Base-by-base conservation (phyloP, 192 early-diverging fungal genomes). In the Linnemannia zychae region DNA sequence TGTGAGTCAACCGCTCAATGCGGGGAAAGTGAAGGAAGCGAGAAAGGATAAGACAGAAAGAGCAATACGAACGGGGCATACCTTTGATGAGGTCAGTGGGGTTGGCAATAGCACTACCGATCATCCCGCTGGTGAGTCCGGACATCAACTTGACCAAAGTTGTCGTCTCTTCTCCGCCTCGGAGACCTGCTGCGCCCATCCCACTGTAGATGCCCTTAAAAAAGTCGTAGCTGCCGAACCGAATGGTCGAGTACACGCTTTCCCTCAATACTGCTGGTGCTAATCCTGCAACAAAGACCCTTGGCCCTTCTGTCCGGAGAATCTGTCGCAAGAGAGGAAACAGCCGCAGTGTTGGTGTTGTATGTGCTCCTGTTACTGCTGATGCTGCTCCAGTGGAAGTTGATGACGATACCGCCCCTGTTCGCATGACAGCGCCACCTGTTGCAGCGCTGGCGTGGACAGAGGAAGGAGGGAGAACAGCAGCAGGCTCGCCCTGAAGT, bases 61-160 rank as follows among this genome's bases (percentile, higher is more conserved):
- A 7, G n/a, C 0, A 17, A 67, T 22, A 38, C 7, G 20, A 49
- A 76, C 44, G 33, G 31, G 24, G 24, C 72, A 37, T 72, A 79
- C 86, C 86, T 80, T 88, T 88, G 67, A 88, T 83, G 31, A 88
- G 74, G 37, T 88, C 87, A 44, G 87, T 88, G 24, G 87, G 87
- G 66, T 88, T 88, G 63, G 87, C 87, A 40, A 88, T 84, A 3
- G 70, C 77, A 71, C 77, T 80, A 4, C 87, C 87, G 15, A 83
- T 53, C 82, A 88, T 84, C 3, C 87, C 87, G 31, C 77, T 79
- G 0, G 87, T 80, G 68, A 88, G 46, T 60, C 87, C 87, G 15
- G 87, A 77, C 48, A 79, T n/a, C 20, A 88, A 16, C 34, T 84
- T 84, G 37, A 78, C 77, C 20, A 84, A 15, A 13, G 78, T 77